Conservation (phyloP, 2,329 filamentous ascomycete genomes). For the Chrysosporium keratinophilum region DNA sequence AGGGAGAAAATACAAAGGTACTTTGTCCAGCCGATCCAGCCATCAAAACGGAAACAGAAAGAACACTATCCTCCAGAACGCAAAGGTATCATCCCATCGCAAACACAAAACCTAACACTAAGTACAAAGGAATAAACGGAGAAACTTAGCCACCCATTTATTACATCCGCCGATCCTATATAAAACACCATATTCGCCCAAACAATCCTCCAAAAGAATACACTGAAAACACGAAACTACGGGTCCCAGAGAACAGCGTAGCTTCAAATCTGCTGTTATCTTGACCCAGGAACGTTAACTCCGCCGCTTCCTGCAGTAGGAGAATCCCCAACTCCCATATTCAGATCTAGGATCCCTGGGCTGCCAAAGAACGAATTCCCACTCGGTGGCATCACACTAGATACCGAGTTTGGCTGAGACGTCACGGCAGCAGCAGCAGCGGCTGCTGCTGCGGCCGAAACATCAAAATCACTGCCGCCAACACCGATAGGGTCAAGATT, state of each 20-base stretch:
- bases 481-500: constrained; percentile 60
- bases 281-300: not conserved
- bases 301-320: not conserved
- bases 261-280: not conserved
- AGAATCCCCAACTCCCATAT: not conserved
- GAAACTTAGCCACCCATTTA: too few relatives aligned
- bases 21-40: too few relatives aligned
- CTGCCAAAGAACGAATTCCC: not conserved
- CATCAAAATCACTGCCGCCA: constrained; percentile 14
- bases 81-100: too few relatives aligned
- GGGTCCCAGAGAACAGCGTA: not conserved
- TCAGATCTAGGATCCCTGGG: not conserved
- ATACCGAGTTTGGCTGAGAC: not conserved
- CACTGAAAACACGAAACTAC: not conserved
- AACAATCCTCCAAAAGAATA: not conserved
- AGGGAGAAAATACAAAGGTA: too few relatives aligned
- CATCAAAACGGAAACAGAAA: too few relatives aligned
- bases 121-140: too few relatives aligned
- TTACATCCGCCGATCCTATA: too few relatives aligned
- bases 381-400: not conserved
- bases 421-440: not conserved
- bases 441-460: not conserved
- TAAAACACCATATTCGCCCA: too few relatives aligned
- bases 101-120: too few relatives aligned
- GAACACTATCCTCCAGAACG: too few relatives aligned